Base-by-base conservation (phyloP, 352 stramenopile genomes). In the Globisporangium iwayamae region DNA sequence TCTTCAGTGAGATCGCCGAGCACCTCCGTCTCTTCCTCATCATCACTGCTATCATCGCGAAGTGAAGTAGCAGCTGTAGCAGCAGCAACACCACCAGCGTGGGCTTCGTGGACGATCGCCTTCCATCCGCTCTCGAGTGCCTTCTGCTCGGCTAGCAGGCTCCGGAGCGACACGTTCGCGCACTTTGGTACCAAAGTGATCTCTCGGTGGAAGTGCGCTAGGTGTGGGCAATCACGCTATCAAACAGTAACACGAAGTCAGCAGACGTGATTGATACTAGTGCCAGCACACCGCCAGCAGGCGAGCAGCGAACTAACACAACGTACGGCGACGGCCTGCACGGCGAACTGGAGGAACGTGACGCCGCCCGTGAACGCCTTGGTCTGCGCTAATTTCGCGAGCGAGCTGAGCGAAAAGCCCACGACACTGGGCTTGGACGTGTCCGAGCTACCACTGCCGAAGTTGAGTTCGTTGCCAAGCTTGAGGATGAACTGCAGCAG, bases 321-420 rank as follows among this genome's bases (percentile, higher is more conserved):
- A 4, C 71, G 46, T 67, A 85, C 81, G 56, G 91, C 78, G 22
- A 93, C 71, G 14, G 73, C 87, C 65, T 94, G 79, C 11, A 94
- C 81, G 32, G 90, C 70, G 63, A 90, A 95, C 63, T 95, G 84
- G 32, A 93, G 65, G 38, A 95, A 85, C 18, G 86, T 90, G 28
- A 87, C 79, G 16, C 77, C 76, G 14, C 86, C 86, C 6, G 80
- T 71, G 45, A 88, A 94, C 30, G 84, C 86, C 47, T 93, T 94
- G 2, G 84, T 94, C 47, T 91, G 85, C 20, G 84, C 90, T 14
- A 94, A 62, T 63, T 93, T 92, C 4, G 78, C 73, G 16, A 94
- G 67, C 28, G 86, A 94, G 57, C 81, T 83, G 51, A 94, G 79
- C 32, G 81, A 85, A 58, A 94, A 90, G 14, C 84, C 87, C 8